Percentiles rank a stretch among this genome's conserved stretches.
Conservation (phyloP, 805 yeast species). For the Peterozyma xylosa region DNA sequence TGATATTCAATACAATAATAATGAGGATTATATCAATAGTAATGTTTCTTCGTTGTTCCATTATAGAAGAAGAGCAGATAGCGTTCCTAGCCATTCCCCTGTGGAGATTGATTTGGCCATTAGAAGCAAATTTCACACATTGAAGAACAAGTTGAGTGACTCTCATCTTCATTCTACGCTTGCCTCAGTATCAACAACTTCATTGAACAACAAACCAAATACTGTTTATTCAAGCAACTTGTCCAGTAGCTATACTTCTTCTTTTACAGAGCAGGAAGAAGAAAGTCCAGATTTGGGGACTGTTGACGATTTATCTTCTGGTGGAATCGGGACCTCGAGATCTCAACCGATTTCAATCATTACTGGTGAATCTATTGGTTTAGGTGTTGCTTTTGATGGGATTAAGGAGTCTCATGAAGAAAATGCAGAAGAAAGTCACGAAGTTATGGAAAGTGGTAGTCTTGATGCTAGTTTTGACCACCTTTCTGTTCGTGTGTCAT, state of each 20-base stretch:
- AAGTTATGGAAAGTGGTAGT: not conserved
- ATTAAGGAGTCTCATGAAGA: not conserved
- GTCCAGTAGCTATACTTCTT: not conserved
- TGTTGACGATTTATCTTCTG: not conserved
- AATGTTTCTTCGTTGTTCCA: slow-evolving; percentile 2
- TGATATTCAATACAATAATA: not conserved
- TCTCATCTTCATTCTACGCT: not conserved
- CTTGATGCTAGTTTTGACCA: too few species aligned
- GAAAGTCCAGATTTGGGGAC: not conserved
- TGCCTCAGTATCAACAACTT: slow-evolving; percentile 3
- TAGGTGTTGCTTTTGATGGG: too few species aligned
- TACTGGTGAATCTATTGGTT: too few species aligned
- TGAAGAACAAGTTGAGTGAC: too few species aligned
- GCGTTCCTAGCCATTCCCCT: slow-evolving; percentile 4
- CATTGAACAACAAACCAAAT: not conserved
- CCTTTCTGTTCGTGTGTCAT: too few species aligned
- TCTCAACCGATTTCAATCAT: not conserved
- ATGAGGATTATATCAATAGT: not conserved
- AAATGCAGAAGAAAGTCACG: not conserved
- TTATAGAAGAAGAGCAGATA: slow-evolving; percentile 4
- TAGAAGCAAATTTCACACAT: slow-evolving; percentile 1
- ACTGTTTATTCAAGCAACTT: not conserved
- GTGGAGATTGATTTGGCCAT: slow-evolving; percentile 4
- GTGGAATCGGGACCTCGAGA: not conserved
- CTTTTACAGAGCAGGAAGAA: not conserved